Evolutionary conservation across 1,139 yeast genomes (phyloP).

Genomic region (Spathaspora sp.): DNA sequence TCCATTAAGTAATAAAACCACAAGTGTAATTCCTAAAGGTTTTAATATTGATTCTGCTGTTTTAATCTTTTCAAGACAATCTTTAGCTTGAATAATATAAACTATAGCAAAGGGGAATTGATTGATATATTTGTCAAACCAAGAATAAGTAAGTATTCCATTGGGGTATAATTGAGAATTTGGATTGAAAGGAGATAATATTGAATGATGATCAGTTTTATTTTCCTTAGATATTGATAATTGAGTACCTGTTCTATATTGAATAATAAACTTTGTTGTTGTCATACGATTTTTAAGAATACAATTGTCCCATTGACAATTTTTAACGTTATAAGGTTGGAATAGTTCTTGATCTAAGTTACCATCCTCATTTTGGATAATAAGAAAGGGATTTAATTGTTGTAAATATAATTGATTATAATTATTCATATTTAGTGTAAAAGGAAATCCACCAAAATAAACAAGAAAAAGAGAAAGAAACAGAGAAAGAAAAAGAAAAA

Average conservation of each 20-base stretch:
- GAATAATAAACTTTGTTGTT: conserved; percentile 32
- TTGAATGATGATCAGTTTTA: conserved; percentile 21
- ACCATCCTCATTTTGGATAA: conserved; percentile 13
- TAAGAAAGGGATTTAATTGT: conserved; percentile 35
- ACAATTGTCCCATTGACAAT: conserved; percentile 39
- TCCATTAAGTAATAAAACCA: neutral
- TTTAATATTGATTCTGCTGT: neutral
- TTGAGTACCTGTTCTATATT: conserved; percentile 7
- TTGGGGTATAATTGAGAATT: conserved; percentile 42
- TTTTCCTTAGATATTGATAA: conserved; percentile 1
- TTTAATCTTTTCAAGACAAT: conserved; percentile 1
- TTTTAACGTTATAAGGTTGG: conserved; percentile 20
- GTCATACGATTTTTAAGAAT: conserved; percentile 39
- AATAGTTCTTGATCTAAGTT: conserved; percentile 13
- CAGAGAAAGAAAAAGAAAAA: neutral
- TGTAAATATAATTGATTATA: conserved; percentile 28
- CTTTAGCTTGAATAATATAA: conserved; percentile 18
- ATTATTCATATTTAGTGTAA: conserved; percentile 26
- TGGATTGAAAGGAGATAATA: conserved; percentile 37
- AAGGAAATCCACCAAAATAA: too few species aligned
- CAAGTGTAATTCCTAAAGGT: neutral
- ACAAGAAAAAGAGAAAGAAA: neutral
- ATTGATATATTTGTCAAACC: conserved; percentile 38
- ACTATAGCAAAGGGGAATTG: conserved; percentile 38
- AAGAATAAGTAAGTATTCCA: conserved; percentile 35